Conservation (phyloP, 108 stramenopile genomes). For the Hondaea fermentalgiana region DNA sequence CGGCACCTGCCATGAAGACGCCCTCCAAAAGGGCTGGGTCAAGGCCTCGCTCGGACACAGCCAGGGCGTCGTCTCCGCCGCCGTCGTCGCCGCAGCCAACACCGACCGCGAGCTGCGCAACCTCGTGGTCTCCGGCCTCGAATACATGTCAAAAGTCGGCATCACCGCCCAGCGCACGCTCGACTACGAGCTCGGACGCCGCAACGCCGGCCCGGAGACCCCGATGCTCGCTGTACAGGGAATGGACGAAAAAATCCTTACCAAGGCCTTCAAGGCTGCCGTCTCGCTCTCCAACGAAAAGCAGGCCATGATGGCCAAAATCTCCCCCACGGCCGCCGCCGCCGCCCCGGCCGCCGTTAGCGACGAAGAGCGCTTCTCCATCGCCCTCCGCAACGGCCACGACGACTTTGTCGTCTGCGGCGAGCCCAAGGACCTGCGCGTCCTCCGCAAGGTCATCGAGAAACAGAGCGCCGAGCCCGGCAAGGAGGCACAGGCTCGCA, state of each 20-base stretch:
- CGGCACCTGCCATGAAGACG: neutral
- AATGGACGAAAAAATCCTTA: neutral
- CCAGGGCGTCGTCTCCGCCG: conserved; percentile 10
- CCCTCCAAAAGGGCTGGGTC: neutral
- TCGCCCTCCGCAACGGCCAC: neutral
- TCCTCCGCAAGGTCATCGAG: neutral
- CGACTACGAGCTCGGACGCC: neutral
- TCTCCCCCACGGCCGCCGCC: neutral
- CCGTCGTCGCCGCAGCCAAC: neutral
- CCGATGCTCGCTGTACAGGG: conserved; percentile 6
- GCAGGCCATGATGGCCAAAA: neutral
- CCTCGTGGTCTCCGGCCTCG: neutral
- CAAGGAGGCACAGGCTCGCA: conserved; percentile 13
- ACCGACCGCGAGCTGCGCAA: neutral
- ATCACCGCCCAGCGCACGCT: neutral
- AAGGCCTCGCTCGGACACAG: neutral
- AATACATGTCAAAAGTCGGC: neutral
- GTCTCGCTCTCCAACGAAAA: neutral
- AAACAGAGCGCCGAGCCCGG: neutral
- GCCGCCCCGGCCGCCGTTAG: neutral
- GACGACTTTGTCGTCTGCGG: neutral
- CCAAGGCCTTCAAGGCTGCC: neutral
- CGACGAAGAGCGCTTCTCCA: neutral
- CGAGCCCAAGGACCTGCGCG: neutral
- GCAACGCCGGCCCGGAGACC: neutral